Base-by-base conservation (phyloP, 2,329 filamentous ascomycete species). In the Dothideomycetes sp. region DNA sequence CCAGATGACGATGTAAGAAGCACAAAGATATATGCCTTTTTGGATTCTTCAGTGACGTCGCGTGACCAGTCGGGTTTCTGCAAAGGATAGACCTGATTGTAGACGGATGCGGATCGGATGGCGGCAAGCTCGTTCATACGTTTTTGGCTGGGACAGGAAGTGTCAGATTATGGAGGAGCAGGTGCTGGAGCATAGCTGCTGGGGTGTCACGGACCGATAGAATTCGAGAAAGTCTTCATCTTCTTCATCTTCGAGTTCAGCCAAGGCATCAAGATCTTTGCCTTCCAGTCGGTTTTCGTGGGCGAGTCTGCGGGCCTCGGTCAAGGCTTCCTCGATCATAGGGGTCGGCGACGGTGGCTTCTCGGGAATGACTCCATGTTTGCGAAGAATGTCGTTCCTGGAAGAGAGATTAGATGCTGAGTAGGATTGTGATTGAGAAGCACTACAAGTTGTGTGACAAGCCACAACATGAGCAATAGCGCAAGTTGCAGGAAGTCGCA, bases 371-470 rank as follows among this genome's bases (percentile, higher is more conserved):
- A 98, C 73, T 50, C 87, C 86, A 69, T 98, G 87, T 63, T 94
- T 93, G 53, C 91, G 84, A 44, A 98, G 79, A 56, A 98, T 98
- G 53, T 98, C 91, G 61, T 98, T 98, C 88, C 88, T 95, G 51
- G 44, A 37, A 30, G 30, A n/a, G n/a, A n/a, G n/a, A n/a, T n/a
- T n/a, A n/a, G n/a, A n/a, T n/a, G 41, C 39, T 49, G 36, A 39
- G 44, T 40, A 40, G 27, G 4, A 20, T 8, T 7, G 15, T 35
- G 9, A 22, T 12, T 19, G 6, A 30, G 31, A 18, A 31, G 22
- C 7, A 8, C 12, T 19, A 18, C n/a, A 24, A 12, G 5, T 8
- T 10, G 18, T 9, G 23, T 6, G 2, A 10, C 15, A 8, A 13
- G 16, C 4, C 4, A 6, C 6, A 11, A 24, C 19, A 24, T 13